Percentiles rank a stretch among this genome's conserved stretches.
Conservation (phyloP, 75 land plant species). For the Cunninghamia lanceolata region DNA sequence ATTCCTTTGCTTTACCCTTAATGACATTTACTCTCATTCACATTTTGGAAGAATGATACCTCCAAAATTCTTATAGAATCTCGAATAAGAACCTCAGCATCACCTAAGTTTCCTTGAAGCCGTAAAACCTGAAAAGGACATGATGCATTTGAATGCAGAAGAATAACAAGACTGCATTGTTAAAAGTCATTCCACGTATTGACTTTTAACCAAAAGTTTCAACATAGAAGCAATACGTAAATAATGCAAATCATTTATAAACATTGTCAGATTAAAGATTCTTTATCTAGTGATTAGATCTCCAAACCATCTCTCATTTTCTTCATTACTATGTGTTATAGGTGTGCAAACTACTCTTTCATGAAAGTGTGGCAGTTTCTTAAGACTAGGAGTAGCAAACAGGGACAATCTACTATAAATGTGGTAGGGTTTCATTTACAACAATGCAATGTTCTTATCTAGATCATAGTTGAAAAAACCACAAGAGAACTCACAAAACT, state of each 20-base stretch:
- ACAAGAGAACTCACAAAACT: too few species aligned
- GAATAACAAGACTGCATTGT: background rate
- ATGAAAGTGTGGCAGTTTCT: too few species aligned
- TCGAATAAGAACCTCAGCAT: slow-evolving; percentile 66
- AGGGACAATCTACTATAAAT: too few species aligned
- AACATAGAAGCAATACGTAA: background rate
- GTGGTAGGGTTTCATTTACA: too few species aligned
- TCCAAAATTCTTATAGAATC: slow-evolving; percentile 89
- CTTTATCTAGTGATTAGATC: too few species aligned
- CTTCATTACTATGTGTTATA: too few species aligned
- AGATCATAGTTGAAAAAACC: too few species aligned
- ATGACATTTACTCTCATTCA: background rate
- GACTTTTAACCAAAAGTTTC: background rate
- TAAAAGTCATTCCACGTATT: background rate
- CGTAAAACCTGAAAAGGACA: slow-evolving; percentile 56
- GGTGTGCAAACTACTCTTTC: too few species aligned
- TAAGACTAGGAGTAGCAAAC: too few species aligned
- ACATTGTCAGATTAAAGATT: background rate
- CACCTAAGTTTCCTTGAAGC: slow-evolving; percentile 68
- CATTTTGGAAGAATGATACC: slow-evolving; percentile 32
- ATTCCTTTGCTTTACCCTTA: background rate
- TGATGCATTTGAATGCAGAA: background rate
- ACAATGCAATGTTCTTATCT: too few species aligned
- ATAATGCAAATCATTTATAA: background rate
- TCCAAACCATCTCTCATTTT: too few species aligned